Conservation (phyloP, 2,329 filamentous ascomycete genomes). For the Gaeumannomyces tritici region DNA sequence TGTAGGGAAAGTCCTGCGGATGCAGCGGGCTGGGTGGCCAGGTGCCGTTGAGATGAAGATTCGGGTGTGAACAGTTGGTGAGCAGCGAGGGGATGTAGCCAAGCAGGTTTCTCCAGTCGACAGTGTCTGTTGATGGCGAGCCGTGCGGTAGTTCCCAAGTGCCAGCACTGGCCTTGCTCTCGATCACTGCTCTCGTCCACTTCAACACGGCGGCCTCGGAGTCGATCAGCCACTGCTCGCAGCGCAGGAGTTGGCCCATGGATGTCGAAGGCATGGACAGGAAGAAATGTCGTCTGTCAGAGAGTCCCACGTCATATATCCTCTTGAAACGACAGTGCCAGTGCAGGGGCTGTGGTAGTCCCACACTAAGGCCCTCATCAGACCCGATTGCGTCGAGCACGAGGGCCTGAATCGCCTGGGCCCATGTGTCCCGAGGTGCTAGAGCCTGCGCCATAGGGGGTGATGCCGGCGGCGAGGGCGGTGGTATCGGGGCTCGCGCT, state of each 20-base stretch:
- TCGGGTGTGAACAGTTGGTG: neutral
- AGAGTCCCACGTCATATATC: constrained; percentile 31
- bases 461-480: neutral
- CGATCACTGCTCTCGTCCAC: constrained; percentile 26
- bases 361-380: constrained; percentile 20
- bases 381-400: constrained; percentile 17
- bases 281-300: constrained; percentile 28
- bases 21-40: neutral
- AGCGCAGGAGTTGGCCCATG: constrained; percentile 34
- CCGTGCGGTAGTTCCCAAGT: neutral
- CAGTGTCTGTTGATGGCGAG: neutral
- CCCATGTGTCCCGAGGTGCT: constrained; percentile 5
- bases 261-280: constrained; percentile 32
- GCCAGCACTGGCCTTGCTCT: neutral
- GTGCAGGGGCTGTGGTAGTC: constrained; percentile 22
- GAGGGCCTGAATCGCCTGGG: constrained; percentile 23
- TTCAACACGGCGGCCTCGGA: constrained; percentile 34
- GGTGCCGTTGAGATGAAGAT: neutral
- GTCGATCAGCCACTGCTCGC: constrained; percentile 31
- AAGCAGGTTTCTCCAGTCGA: constrained; percentile 13
- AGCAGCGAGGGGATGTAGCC: constrained; percentile 30
- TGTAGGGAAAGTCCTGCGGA: constrained; percentile 25
- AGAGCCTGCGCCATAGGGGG: constrained; percentile 23
- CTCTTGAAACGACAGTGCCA: constrained; percentile 26
- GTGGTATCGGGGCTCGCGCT: neutral